phyloP scores from a whole-genome alignment of 441 rosid species.

The Corymbia calophylla region DNA sequence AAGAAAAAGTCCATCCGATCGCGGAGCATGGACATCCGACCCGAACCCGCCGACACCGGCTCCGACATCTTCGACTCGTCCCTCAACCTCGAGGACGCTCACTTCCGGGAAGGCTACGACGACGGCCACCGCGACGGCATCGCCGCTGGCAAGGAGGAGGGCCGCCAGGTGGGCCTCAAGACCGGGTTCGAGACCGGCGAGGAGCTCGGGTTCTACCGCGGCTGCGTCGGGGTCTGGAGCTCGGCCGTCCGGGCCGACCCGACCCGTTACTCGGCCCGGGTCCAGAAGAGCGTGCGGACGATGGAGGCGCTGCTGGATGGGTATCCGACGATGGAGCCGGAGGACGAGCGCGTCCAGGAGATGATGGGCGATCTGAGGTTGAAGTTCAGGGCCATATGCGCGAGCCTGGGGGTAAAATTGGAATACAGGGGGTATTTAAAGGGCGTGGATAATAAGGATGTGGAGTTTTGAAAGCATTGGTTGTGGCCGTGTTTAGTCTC shows the following conservation, averaged over 20 bases:
- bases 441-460: conserved; percentile 19
- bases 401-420: conserved; percentile 52
- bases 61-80: conserved; percentile 52
- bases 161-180: conserved; percentile 49
- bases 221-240: conserved; percentile 67
- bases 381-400: conserved; percentile 64
- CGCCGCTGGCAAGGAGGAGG: conserved; percentile 52
- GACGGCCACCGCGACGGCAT: conserved; percentile 60
- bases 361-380: conserved; percentile 53
- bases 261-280: conserved; percentile 37
- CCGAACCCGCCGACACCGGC: neutral
- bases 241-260: conserved; percentile 46
- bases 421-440: conserved; percentile 60
- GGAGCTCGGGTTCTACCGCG: conserved; percentile 76
- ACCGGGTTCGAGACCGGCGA: conserved; percentile 79
- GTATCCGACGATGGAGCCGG: conserved; percentile 64
- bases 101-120: conserved; percentile 51
- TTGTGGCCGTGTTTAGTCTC: neutral
- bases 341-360: conserved; percentile 52
- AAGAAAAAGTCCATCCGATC: neutral
- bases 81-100: conserved; percentile 60
- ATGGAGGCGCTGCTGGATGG: conserved; percentile 50
- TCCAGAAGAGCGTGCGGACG: conserved; percentile 47
- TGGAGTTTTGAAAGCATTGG: conserved; percentile 42
- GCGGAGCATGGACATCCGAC: neutral